phyloP scores from a whole-genome alignment of 371 early-diverging fungal genomes.

The Mucor plumbeus region DNA sequence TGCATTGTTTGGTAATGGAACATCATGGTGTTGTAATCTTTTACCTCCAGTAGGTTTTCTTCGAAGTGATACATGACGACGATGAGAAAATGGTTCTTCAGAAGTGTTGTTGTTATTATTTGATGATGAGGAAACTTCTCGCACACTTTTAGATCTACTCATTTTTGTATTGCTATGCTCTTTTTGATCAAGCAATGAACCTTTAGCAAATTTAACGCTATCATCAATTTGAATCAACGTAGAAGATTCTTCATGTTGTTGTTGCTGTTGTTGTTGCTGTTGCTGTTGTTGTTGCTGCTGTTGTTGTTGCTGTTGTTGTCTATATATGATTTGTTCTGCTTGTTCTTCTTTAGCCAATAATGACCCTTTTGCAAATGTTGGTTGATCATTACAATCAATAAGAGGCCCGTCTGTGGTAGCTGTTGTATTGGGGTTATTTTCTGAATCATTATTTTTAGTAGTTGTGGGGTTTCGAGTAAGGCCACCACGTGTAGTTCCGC shows the following conservation, averaged over 20 bases:
- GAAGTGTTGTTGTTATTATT: background rate
- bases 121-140: constrained; percentile 25
- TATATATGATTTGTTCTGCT: constrained; percentile 15
- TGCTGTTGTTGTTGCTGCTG: constrained; percentile 8
- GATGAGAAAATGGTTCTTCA: constrained; percentile 5
- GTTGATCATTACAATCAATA: constrained; percentile 27
- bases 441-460: constrained; percentile 11
- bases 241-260: constrained; percentile 12
- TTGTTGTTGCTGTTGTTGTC: constrained; percentile 21
- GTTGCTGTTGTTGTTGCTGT: constrained; percentile 11
- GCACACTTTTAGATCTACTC: constrained; percentile 44
- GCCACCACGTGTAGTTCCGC: constrained; percentile 23
- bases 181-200: constrained; percentile 44
- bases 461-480: constrained; percentile 31
- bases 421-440: background rate
- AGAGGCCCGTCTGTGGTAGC: constrained; percentile 20
- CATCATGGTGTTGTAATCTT: constrained; percentile 23
- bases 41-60: constrained; percentile 39
- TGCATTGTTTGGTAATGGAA: constrained; percentile 38
- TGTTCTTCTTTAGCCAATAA: constrained; percentile 35
- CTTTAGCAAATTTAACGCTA: constrained; percentile 45
- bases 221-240: constrained; percentile 52
- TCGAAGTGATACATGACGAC: constrained; percentile 40
- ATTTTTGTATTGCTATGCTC: constrained; percentile 25
- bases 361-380: constrained; percentile 42